Percentiles rank a stretch among this genome's conserved stretches.
These are phyloP conservation scores for Rutstroemia sydowiana DNA, from an alignment of 2,329 filamentous ascomycete species.

Conservation along the genomic window DNA sequence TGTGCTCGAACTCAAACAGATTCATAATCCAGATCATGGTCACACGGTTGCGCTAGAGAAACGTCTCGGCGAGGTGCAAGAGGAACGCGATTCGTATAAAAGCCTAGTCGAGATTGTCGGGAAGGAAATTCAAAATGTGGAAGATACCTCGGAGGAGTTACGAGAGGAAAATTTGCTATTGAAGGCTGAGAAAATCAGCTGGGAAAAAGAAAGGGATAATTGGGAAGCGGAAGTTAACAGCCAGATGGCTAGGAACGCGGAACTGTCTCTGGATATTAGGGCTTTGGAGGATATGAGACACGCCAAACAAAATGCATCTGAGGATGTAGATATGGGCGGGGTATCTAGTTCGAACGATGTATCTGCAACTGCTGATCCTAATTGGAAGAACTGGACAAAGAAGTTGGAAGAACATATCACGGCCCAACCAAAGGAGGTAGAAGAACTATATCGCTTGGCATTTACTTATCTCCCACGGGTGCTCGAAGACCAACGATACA, in stretches of 20 bases:
- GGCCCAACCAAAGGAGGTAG: neutral
- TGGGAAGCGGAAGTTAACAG: neutral
- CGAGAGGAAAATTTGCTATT: neutral
- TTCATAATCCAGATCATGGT: neutral
- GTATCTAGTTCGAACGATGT: neutral
- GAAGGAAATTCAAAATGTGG: neutral
- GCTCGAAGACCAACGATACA: neutral
- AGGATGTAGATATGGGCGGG: neutral
- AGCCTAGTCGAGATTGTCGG: neutral
- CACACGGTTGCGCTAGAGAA: neutral
- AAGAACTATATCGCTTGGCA: conserved; percentile 1
- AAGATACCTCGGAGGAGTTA: neutral
- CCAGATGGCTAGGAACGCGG: neutral
- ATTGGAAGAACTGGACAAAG: conserved; percentile 1
- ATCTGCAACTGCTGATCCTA: neutral
- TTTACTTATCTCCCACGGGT: conserved; percentile 4
- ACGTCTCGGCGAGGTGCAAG: neutral
- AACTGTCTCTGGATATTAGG: neutral
- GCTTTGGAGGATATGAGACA: neutral
- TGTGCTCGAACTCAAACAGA: neutral
- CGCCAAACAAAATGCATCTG: neutral
- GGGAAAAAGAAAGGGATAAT: neutral
- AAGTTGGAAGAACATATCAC: neutral
- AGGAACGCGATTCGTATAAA: neutral
- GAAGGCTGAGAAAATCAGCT: neutral